phyloP scores from a whole-genome alignment of 1,139 yeast genomes.

The Hansenula sp. region DNA sequence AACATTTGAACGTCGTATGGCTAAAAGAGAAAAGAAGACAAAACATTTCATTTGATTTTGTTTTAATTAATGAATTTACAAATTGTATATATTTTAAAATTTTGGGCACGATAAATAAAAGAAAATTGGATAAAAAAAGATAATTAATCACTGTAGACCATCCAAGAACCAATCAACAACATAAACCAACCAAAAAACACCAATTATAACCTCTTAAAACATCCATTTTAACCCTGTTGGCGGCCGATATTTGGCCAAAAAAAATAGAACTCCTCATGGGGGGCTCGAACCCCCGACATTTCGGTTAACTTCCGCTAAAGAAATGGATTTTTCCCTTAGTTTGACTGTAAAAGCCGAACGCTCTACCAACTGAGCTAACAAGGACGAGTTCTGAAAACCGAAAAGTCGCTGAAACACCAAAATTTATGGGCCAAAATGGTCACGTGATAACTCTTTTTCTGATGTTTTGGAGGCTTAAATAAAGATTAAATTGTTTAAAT shows the following conservation, averaged over 20 bases:
- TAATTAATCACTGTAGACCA: too few relatives aligned
- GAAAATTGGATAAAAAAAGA: neutral
- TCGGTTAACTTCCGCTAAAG: constrained; percentile 10
- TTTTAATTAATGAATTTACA: neutral
- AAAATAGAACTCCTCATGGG: constrained; percentile 12
- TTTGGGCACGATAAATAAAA: neutral
- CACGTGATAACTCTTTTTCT: too few relatives aligned
- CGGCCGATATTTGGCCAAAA: too few relatives aligned
- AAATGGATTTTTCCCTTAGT: constrained; percentile 7
- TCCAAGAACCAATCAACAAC: too few relatives aligned
- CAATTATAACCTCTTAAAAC: too few relatives aligned
- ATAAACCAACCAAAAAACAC: too few relatives aligned
- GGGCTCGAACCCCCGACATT: constrained; percentile 14
- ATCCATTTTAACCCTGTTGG: too few relatives aligned
- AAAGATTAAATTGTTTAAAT: too few relatives aligned
- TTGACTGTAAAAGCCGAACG: constrained; percentile 14
- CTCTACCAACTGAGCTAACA: constrained; percentile 16
- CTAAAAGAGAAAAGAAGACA: neutral
- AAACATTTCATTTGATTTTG: neutral
- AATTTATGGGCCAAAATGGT: too few relatives aligned
- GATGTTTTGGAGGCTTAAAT: too few relatives aligned
- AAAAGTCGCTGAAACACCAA: too few relatives aligned
- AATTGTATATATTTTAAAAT: constrained; percentile 1
- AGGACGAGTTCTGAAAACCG: constrained; percentile 14
- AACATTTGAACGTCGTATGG: neutral